Percentiles rank a stretch among this genome's conserved stretches.
These are phyloP conservation scores for Colletotrichum brevisporum DNA, from an alignment of 2,329 filamentous ascomycete genomes.

Conservation along the genomic window DNA sequence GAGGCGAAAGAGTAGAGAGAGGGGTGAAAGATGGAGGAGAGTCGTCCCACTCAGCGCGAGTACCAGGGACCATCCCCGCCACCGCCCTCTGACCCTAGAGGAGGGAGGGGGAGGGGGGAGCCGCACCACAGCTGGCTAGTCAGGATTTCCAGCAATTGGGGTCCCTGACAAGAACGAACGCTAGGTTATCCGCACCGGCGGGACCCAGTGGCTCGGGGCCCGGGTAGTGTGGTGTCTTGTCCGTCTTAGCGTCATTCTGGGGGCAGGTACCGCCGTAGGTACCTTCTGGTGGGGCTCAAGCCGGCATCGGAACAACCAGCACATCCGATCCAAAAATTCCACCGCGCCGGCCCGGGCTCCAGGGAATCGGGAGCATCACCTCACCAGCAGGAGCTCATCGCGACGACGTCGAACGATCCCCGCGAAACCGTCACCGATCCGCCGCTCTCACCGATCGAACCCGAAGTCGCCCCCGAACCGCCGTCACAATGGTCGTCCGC, in stretches of 20 bases:
- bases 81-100: conserved; percentile 9
- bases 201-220: background rate
- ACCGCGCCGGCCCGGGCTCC: background rate
- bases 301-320: conserved; percentile 53
- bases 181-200: conserved; percentile 15
- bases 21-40: background rate
- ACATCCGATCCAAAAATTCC: conserved; percentile 34
- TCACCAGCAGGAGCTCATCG: background rate
- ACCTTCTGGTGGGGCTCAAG: conserved; percentile 42
- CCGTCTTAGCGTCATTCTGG: conserved; percentile 2
- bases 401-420: background rate
- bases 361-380: background rate
- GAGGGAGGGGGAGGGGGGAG: background rate
- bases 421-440: background rate
- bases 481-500: conserved; percentile 84
- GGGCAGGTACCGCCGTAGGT: background rate
- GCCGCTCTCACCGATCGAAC: background rate
- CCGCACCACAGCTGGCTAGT: background rate
- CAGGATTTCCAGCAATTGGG: background rate
- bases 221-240: no score
- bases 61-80: conserved; percentile 22
- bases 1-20: background rate
- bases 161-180: background rate
- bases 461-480: background rate
- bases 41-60: conserved; percentile 18